Conservation (phyloP, 2,329 filamentous ascomycete species). For the Pseudocercospora cruenta region DNA sequence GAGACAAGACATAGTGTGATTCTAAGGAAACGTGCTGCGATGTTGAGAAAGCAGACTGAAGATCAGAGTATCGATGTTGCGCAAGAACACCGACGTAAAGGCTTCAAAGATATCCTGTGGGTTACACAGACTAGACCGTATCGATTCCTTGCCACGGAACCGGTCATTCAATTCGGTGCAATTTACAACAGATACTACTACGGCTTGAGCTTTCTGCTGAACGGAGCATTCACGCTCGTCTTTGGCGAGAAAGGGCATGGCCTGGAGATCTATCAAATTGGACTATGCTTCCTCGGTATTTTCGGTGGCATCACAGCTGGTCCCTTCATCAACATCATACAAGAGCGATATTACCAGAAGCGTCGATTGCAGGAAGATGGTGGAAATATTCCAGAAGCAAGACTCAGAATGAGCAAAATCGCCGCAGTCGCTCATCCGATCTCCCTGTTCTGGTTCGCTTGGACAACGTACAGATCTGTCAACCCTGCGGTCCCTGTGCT, state of each 20-base stretch:
- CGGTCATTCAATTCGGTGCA: constrained; percentile 45
- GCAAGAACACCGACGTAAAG: constrained; percentile 7
- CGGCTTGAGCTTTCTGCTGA: constrained; percentile 53
- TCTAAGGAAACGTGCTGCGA: constrained; percentile 36
- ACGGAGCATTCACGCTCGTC: constrained; percentile 53
- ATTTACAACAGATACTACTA: constrained; percentile 58
- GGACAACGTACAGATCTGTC: constrained; percentile 17
- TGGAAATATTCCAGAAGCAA: constrained; percentile 17
- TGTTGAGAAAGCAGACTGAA: constrained; percentile 15
- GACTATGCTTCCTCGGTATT: constrained; percentile 35
- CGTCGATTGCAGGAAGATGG: neutral
- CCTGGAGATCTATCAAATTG: constrained; percentile 18
- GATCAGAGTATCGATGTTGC: constrained; percentile 17
- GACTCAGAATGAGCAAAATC: constrained; percentile 47
- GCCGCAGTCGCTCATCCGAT: constrained; percentile 47
- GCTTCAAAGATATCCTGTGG: constrained; percentile 9
- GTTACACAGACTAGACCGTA: constrained; percentile 15
- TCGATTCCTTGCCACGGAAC: constrained; percentile 10
- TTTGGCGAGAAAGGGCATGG: constrained; percentile 48
- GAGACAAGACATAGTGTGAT: constrained; percentile 17
- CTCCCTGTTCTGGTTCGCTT: constrained; percentile 22
- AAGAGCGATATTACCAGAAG: constrained; percentile 48
- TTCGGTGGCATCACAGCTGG: constrained; percentile 47
- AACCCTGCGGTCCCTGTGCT: constrained; percentile 48
- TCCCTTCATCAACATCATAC: constrained; percentile 48